Conservation (phyloP, 768 basidiomycete genomes). For the Candolleomyces efflorescens region DNA sequence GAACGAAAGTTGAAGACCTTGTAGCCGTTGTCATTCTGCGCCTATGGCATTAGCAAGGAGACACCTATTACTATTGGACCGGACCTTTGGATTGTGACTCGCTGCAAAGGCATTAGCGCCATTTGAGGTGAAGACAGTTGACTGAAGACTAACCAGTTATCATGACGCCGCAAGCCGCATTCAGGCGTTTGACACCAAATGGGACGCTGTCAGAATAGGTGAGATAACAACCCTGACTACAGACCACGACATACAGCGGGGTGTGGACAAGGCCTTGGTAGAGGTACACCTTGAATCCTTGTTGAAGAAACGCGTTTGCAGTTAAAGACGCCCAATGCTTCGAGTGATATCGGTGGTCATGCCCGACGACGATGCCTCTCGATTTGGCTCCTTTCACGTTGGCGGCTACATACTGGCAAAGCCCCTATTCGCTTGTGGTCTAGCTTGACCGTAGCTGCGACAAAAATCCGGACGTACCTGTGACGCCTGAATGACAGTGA, state of each 20-base stretch:
- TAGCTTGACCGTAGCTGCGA: not conserved
- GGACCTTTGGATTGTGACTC: constrained; percentile 85
- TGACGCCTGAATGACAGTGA: constrained; percentile 77
- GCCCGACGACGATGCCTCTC: constrained; percentile 77
- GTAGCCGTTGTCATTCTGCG: constrained; percentile 82
- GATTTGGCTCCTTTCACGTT: constrained; percentile 47
- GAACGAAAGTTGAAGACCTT: constrained; percentile 45
- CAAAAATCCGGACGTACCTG: constrained; percentile 42
- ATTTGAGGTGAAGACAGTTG: not conserved
- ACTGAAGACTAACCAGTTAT: constrained; percentile 63
- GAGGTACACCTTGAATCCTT: constrained; percentile 66
- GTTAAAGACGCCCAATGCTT: constrained; percentile 74
- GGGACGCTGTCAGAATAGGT: constrained; percentile 54
- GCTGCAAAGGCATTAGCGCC: constrained; percentile 34
- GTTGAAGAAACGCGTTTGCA: constrained; percentile 61
- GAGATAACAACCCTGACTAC: not conserved
- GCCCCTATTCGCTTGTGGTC: constrained; percentile 45
- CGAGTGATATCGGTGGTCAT: constrained; percentile 84
- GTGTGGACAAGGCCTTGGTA: constrained; percentile 73
- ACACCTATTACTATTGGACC: not conserved
- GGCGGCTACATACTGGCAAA: constrained; percentile 65
- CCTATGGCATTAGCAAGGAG: not conserved
- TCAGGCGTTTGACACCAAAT: constrained; percentile 61
- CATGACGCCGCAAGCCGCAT: constrained; percentile 84
- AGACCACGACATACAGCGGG: constrained; percentile 53